These are phyloP conservation scores for Cystofilobasidium bisporidii DNA, from an alignment of 768 basidiomycete genomes.

Conservation along the genomic window DNA sequence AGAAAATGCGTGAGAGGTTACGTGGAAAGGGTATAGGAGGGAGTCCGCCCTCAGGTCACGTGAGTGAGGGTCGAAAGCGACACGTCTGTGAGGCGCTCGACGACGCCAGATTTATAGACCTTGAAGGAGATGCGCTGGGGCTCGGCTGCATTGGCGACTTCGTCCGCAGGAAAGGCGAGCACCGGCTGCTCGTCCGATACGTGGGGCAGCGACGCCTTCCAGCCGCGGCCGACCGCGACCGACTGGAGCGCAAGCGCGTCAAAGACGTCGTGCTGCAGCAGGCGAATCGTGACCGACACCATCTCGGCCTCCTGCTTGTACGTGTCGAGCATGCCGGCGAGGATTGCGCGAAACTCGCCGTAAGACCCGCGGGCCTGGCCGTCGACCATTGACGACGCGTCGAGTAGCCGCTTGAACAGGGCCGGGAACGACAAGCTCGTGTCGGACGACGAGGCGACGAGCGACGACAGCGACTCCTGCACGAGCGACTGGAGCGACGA, in stretches of 20 bases:
- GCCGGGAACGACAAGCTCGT: slow-evolving; percentile 77
- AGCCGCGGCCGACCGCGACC: background rate
- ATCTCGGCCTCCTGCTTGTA: slow-evolving; percentile 88
- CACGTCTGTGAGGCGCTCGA: background rate
- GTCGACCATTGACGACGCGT: slow-evolving; percentile 47
- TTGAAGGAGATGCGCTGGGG: background rate
- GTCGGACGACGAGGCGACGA: slow-evolving; percentile 74
- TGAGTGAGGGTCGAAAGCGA: background rate
- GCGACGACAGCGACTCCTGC: slow-evolving; percentile 69
- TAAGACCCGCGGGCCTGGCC: slow-evolving; percentile 47
- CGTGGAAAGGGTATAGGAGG: no score
- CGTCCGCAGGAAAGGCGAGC: background rate
- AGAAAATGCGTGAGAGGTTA: no score
- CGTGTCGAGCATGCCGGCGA: slow-evolving; percentile 90
- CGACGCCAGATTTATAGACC: background rate
- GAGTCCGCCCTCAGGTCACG: background rate
- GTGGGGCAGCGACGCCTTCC: background rate
- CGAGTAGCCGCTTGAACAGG: slow-evolving; percentile 83
- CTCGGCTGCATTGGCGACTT: background rate
- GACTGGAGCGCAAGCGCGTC: slow-evolving; percentile 35
- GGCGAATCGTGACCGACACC: slow-evolving; percentile 67
- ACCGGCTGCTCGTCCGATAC: background rate
- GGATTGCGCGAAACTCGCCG: slow-evolving; percentile 79
- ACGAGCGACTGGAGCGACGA: slow-evolving; percentile 60
- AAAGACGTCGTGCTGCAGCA: slow-evolving; percentile 74